Evolutionary conservation across 495 filamentous ascomycete genomes (phyloP), one percentile per base, ranked within the genome.

Genomic region (Aspergillus sclerotiicarbonarius): DNA sequence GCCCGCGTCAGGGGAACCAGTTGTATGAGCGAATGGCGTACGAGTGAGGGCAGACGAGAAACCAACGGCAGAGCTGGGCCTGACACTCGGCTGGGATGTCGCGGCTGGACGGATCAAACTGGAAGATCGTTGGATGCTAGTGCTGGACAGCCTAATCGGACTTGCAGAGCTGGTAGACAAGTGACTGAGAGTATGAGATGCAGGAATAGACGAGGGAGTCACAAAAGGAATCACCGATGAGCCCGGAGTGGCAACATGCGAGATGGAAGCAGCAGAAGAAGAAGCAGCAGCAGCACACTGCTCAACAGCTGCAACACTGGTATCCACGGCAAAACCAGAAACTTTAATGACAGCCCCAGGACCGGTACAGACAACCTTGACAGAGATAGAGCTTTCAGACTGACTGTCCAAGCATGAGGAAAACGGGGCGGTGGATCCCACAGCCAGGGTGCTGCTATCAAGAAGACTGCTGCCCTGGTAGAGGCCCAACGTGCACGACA

Each of bases 401-500:
- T 25, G 2, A 16, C 46, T 18, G 31, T 13, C 19, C 1, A 49
- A n/a, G 25, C 46, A 49, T 9, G 25, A n/a, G 4, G 46, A 49
- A 31, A 49, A 49, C 4, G 46, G 46, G n/a, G 46, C 21, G 6
- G 46, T 30, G 2, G 46, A 31, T 6, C 46, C 46, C 19, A 30
- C n/a, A 30, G 46, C 6, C 3, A 49, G 12, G 4, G 46, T 49
- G 6, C n/a, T 19, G 8, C 46, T 31, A 13, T 49, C 46, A 15
- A 49, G 46, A 13, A 49, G 46, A 49, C 15, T 20, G 9, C 1
- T 31, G 9, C 20, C 46, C 25, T 49, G 46, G 30, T 49, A 49
- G 10, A 49, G n/a, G 25, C 46, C 31, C 46, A 49, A 49, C 10
- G 46, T 31, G 21, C 46, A 49, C 13, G 46, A 49, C 6, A 49